These are phyloP conservation scores for Fusarium nematophilum DNA, from an alignment of 2,329 filamentous ascomycete species.

Conservation along the genomic window DNA sequence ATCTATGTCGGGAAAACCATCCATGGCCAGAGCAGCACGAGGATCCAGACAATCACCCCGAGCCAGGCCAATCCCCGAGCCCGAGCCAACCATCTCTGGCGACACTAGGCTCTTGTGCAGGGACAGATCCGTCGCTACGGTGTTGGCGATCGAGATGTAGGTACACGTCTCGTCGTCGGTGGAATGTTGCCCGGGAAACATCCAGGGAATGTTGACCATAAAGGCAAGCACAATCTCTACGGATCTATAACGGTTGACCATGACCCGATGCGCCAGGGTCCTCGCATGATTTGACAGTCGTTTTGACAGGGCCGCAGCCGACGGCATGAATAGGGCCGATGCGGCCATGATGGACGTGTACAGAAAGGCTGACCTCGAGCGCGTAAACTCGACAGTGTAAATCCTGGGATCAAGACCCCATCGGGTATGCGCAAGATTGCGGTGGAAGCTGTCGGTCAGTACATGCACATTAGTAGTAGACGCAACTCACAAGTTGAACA, in stretches of 20 bases:
- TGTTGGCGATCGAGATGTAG: conserved; percentile 76
- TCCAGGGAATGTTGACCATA: conserved; percentile 82
- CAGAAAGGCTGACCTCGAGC: conserved; percentile 75
- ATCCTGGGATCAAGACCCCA: conserved; percentile 78
- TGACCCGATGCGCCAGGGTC: conserved; percentile 70
- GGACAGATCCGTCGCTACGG: conserved; percentile 75
- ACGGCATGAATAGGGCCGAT: conserved; percentile 74
- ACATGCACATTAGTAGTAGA: neutral
- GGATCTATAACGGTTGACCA: conserved; percentile 71
- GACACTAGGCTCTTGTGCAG: conserved; percentile 76
- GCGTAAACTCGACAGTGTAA: conserved; percentile 74
- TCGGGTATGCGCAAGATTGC: conserved; percentile 76
- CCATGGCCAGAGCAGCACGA: conserved; percentile 71
- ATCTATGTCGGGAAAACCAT: conserved; percentile 74
- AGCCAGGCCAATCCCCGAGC: conserved; percentile 61
- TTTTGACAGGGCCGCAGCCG: conserved; percentile 72
- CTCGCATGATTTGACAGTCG: conserved; percentile 73
- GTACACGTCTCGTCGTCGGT: conserved; percentile 79
- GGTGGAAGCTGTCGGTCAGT: conserved; percentile 66
- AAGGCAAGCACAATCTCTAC: conserved; percentile 81
- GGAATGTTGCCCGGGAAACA: conserved; percentile 74
- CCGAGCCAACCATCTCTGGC: conserved; percentile 58
- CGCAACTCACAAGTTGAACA: conserved; percentile 72
- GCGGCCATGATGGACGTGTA: conserved; percentile 78
- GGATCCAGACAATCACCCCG: conserved; percentile 77